Base-by-base conservation (phyloP, 768 basidiomycete genomes). In the Krasilnikovozyma curviuscula region DNA sequence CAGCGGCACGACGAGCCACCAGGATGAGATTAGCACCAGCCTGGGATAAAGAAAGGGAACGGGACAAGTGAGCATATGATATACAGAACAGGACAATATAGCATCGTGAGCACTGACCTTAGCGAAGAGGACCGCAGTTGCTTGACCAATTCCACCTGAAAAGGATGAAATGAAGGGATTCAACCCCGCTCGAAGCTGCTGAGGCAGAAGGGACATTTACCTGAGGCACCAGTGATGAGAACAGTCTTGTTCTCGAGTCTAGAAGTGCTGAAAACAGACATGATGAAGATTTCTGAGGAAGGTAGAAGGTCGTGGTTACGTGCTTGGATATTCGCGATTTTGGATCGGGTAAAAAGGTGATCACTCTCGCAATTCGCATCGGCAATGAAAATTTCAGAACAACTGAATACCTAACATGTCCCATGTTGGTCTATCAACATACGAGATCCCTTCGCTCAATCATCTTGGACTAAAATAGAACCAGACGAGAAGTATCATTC, bases 1-100 rank as follows among this genome's bases (percentile, higher is more conserved):
- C 50, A 2, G 28, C 34, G 5, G 40, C 27, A 2, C 50, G 45
- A 10, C 50, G 45, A 21, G 50, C 50, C 10, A 52, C 39, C 1
- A 52, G 40, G n/a, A 52, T 21, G 3, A 52, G 40, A 40, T 52
- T 52, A 27, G 45, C 40, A 1, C 50, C 50, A n/a, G 50, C 50
- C 44, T 51, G 12, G 3, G 19, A 12, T 14, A 34, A 24, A 7
- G 23, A 1, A 33, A 32, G 19, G 13, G 4, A 19, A 23, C 29
- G 8, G 14, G 42, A 16, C 32, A 25, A n/a, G n/a, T 28, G 30
- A 5, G 32, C 13, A 29, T 23, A 25, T 25, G n/a, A 25, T 23
- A 7, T 12, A 21, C 4, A 18, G 23, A 16, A 42, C 18, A 10
- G 19, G 23, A n/a, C 29, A 29, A 7, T 25, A 14, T 41, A 25